A percentile compares a stretch with the other conserved stretches of the same genome.
Conservation (phyloP, 306 rosid species). For the Hippophae tibetana region DNA sequence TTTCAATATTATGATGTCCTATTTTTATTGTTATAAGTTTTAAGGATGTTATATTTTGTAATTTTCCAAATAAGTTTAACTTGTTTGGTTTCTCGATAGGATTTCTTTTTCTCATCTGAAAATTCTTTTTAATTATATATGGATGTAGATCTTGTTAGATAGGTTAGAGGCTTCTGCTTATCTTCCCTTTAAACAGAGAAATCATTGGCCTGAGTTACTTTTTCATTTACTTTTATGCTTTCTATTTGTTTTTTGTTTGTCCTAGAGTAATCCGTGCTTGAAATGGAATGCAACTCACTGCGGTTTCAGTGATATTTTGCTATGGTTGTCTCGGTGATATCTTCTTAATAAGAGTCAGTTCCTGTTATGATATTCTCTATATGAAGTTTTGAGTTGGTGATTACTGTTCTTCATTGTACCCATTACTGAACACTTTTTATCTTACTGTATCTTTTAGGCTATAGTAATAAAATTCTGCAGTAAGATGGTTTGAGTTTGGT, state of each 20-base stretch:
- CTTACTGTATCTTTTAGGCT: background rate
- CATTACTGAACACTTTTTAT: background rate
- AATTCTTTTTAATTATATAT: background rate
- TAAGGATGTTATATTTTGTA: no score
- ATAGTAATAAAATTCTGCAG: background rate
- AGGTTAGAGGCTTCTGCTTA: background rate
- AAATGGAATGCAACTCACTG: no score
- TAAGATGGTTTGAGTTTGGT: constrained; percentile 2
- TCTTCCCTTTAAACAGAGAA: background rate
- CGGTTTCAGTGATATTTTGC: background rate
- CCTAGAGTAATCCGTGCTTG: background rate
- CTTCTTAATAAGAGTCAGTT: background rate
- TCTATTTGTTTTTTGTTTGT: no score
- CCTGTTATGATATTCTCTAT: background rate
- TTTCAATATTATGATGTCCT: no score
- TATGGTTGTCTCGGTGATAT: background rate
- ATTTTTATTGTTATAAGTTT: no score
- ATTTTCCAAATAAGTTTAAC: background rate
- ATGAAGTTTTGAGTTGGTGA: constrained; percentile 1
- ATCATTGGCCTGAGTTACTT: background rate
- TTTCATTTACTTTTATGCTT: no score
- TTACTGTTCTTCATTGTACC: background rate
- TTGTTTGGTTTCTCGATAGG: background rate
- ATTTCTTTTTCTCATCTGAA: no score
- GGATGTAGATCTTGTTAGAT: background rate